These are phyloP conservation scores for Limnomonas spitsbergensis DNA, from an alignment of 139 green algal genomes.

Conservation along the genomic window DNA sequence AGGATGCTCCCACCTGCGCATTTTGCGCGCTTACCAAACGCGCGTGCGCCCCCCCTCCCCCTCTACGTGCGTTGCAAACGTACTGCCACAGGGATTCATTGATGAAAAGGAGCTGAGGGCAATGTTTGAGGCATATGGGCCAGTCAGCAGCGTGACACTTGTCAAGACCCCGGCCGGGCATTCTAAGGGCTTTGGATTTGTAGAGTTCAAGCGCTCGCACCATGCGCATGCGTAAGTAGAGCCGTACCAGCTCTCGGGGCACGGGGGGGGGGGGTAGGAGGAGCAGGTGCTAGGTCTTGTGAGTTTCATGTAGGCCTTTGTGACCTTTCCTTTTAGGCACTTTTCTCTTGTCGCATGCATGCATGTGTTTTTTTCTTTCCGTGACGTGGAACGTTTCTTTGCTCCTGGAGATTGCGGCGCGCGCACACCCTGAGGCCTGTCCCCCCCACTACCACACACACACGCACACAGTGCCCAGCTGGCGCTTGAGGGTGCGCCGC, in stretches of 20 bases:
- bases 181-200: conserved; percentile 67
- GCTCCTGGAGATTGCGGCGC: not conserved
- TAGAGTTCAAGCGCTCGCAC: conserved; percentile 63
- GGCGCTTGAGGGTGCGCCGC: too few relatives aligned
- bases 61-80: too few relatives aligned
- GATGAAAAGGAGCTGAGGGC: conserved; percentile 9
- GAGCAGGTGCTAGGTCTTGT: too few relatives aligned
- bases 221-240: conserved; percentile 45
- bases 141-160: conserved; percentile 1
- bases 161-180: not conserved
- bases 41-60: too few relatives aligned
- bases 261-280: too few relatives aligned
- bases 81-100: not conserved
- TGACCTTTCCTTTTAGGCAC: not conserved
- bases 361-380: not conserved
- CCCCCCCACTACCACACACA: too few relatives aligned
- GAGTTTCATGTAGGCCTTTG: not conserved
- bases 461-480: too few relatives aligned
- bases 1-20: too few relatives aligned
- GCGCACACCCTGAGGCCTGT: too few relatives aligned
- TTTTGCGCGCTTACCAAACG: too few relatives aligned
- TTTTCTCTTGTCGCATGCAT: not conserved
- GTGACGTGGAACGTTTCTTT: not conserved
- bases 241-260: too few relatives aligned
- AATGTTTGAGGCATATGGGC: conserved; percentile 5